Evolutionary conservation across 1,284 basidiomycete species (phyloP).

Genomic region (Cerrena zonata): DNA sequence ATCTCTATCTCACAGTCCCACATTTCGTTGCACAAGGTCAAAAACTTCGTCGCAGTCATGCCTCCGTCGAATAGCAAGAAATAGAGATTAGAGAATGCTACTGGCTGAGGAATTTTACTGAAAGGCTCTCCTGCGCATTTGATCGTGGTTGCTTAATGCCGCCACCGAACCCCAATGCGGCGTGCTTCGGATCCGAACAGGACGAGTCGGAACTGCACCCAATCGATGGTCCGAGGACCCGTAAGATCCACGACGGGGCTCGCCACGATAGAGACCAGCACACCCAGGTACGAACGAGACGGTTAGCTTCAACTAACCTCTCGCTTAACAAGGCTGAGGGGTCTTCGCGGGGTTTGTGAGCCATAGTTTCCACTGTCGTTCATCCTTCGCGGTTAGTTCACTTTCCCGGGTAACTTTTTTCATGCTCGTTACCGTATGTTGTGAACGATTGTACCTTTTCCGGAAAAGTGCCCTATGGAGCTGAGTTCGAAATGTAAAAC

Average conservation of each 20-base stretch:
- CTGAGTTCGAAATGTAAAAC: not conserved
- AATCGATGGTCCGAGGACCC: too few species aligned
- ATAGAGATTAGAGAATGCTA: too few species aligned
- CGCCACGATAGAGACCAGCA: too few species aligned
- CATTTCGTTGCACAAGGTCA: too few species aligned
- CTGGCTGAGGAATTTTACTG: too few species aligned
- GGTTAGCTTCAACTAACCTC: not conserved
- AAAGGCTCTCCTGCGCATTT: not conserved
- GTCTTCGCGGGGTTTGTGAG: constrained; percentile 1
- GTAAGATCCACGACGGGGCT: too few species aligned
- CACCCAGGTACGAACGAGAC: too few species aligned
- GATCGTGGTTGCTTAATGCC: not conserved
- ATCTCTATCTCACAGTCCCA: too few species aligned
- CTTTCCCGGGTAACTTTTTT: too few species aligned
- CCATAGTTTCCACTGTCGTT: not conserved
- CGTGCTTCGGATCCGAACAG: not conserved
- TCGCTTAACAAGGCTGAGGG: not conserved
- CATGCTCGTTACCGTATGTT: not conserved
- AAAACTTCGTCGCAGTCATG: too few species aligned
- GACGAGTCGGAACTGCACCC: too few species aligned
- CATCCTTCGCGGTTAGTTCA: not conserved
- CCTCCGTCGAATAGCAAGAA: too few species aligned
- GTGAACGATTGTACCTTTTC: not conserved
- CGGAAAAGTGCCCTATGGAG: not conserved
- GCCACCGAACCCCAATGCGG: not conserved